Percentiles rank a stretch among this genome's conserved stretches.
phyloP scores from a whole-genome alignment of 257 asterid species.

The Sherardia arvensis region DNA sequence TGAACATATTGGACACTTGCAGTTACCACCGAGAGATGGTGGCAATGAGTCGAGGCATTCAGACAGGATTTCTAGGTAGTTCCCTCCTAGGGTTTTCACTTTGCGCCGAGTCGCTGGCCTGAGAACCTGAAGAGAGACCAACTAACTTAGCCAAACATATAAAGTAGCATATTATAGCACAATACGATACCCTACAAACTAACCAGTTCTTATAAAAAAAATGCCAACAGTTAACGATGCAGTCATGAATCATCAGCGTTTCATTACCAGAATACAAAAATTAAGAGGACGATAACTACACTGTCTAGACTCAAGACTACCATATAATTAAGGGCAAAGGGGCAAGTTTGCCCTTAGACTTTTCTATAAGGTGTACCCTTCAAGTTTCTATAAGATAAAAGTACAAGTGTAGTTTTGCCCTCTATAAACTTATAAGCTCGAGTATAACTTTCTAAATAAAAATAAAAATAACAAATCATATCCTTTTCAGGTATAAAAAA shows the following conservation, averaged over 20 bases:
- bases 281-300: not conserved
- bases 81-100: conserved; percentile 24
- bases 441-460: too few species aligned
- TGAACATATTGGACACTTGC: conserved; percentile 27
- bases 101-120: conserved; percentile 37
- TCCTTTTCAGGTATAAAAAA: too few species aligned
- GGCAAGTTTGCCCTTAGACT: too few species aligned
- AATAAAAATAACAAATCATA: too few species aligned
- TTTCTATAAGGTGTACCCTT: too few species aligned
- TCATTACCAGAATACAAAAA: not conserved
- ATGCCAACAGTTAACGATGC: not conserved
- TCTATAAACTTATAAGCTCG: too few species aligned
- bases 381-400: too few species aligned
- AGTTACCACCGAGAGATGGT: conserved; percentile 29
- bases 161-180: not conserved
- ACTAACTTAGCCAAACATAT: not conserved
- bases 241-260: not conserved
- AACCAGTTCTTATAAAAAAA: not conserved
- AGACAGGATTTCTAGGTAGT: conserved; percentile 22
- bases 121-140: conserved; percentile 19
- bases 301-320: not conserved
- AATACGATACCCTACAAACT: not conserved
- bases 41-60: conserved; percentile 22
- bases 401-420: too few species aligned
- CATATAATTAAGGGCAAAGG: not conserved